A percentile compares a stretch with the other conserved stretches of the same genome.
These are phyloP conservation scores for Candida ulmi DNA, from an alignment of 805 yeast species.

Conservation along the genomic window DNA sequence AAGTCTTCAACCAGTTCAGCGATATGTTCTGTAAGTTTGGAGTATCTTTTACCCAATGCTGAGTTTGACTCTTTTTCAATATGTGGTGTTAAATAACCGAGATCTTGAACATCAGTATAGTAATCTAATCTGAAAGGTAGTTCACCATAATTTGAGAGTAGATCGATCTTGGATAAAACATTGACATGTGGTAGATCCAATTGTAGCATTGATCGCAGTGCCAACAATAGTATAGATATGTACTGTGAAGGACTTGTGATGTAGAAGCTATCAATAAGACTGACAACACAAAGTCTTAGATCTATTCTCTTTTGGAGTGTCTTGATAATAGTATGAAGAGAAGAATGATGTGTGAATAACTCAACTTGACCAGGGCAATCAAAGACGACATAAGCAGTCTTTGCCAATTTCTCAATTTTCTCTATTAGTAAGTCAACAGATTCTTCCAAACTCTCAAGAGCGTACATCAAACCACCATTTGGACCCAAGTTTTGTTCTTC, in stretches of 20 bases:
- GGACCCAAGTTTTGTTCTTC: slow-evolving; percentile 70
- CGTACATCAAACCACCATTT: slow-evolving; percentile 85
- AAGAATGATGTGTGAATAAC: slow-evolving; percentile 82
- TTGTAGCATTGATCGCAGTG: slow-evolving; percentile 89
- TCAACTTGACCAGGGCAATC: slow-evolving; percentile 98
- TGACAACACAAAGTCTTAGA: slow-evolving; percentile 77
- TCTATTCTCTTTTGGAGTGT: slow-evolving; percentile 57
- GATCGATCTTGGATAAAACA: slow-evolving; percentile 87
- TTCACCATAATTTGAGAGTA: slow-evolving; percentile 69
- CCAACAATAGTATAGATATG: slow-evolving; percentile 70
- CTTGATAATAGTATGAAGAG: slow-evolving; percentile 64
- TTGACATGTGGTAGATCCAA: slow-evolving; percentile 89
- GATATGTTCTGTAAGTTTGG: slow-evolving; percentile 66
- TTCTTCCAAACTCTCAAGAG: slow-evolving; percentile 62
- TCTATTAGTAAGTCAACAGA: slow-evolving; percentile 53
- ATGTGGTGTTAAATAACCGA: slow-evolving; percentile 59
- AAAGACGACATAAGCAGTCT: slow-evolving; percentile 62
- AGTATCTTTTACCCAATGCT: slow-evolving; percentile 53
- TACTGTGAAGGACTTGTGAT: slow-evolving; percentile 86
- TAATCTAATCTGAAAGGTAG: slow-evolving; percentile 78
- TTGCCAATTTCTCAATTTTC: slow-evolving; percentile 51
- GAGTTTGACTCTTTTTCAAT: slow-evolving; percentile 70
- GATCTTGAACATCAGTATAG: slow-evolving; percentile 89
- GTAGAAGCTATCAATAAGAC: slow-evolving; percentile 77
- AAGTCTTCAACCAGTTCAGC: slow-evolving; percentile 85